Evolutionary conservation across 306 rosid genomes (phyloP), one percentile per base, ranked within the genome.

Genomic region (Trifolium dubium): DNA sequence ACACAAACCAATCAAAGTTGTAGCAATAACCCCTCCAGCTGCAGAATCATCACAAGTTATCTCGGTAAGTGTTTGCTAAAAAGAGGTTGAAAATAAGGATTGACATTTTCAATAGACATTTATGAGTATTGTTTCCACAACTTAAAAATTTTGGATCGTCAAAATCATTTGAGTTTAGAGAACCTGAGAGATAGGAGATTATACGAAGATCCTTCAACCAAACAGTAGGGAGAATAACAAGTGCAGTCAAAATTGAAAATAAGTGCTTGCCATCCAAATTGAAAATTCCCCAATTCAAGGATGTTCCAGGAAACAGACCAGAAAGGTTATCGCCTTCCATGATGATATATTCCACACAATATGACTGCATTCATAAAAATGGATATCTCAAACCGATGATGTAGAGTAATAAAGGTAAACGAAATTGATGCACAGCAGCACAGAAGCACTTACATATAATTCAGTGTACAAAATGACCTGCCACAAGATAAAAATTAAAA

Each of bases 311-410:
- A 80, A 88, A 92, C 73, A 90, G 71, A 55, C 86, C 82, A 15
- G 89, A 69, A 56, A 92, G 98, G 72, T 90, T 92, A 75, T 92
- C 96, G 67, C 96, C 96, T 89, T 90, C 98, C 79, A 90, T 75
- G 80, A 86, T 90, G 54, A 92, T 88, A 76, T 83, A 88, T 67
- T 92, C 95, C 75, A 92, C 91, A 69, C 96, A 90, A 69, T 86
- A 90, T 77, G 87, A 80, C 98, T 90, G 86, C 83, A 69, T 5
- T 69, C 53, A 63, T 63, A 30, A 58, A 76, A 61, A 79, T 31
- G 5, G 1, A 74, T 10, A 50, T 47, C 1, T 40, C 62, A 56
- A 59, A 46, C 50, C 49, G 40, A 40, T 56, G 62, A 4, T 46
- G 53, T 30, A 71, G 49, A 31, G 15, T 60, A 41, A 54, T 41